These are phyloP conservation scores for Allium fistulosum DNA, from an alignment of 106 monocot species.

Conservation along the genomic window DNA sequence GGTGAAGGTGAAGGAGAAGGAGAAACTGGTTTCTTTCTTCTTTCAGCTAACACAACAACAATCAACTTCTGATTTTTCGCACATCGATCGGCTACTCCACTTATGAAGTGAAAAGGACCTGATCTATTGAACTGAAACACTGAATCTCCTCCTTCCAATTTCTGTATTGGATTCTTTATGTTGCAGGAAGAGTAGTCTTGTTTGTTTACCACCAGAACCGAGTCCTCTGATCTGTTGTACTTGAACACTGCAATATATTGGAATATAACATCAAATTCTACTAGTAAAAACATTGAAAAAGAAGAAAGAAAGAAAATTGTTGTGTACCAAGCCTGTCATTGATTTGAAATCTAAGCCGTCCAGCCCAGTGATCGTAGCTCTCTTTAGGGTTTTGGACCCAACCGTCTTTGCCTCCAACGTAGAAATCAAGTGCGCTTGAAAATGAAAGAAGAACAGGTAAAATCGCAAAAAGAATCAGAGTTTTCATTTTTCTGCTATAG, in stretches of 20 bases:
- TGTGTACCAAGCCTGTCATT: slow-evolving; percentile 46
- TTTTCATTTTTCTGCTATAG: too few relatives aligned
- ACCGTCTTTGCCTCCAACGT: slow-evolving; percentile 44
- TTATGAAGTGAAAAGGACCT: slow-evolving; percentile 65
- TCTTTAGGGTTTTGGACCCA: slow-evolving; percentile 41
- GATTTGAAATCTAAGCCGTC: slow-evolving; percentile 38
- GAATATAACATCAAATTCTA: too few relatives aligned
- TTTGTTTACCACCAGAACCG: slow-evolving; percentile 58
- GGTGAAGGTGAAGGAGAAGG: background rate
- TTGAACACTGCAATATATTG: slow-evolving; percentile 44
- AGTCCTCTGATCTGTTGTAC: slow-evolving; percentile 52
- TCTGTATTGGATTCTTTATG: slow-evolving; percentile 30
- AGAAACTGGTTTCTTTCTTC: background rate
- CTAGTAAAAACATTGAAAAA: background rate
- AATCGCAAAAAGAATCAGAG: too few relatives aligned
- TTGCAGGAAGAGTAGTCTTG: slow-evolving; percentile 46
- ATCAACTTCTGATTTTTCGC: slow-evolving; percentile 49
- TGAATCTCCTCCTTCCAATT: slow-evolving; percentile 30
- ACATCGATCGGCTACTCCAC: slow-evolving; percentile 42
- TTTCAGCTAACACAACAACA: slow-evolving; percentile 40
- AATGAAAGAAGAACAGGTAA: background rate
- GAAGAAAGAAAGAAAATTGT: background rate
- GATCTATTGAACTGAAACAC: slow-evolving; percentile 36
- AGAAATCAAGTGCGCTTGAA: slow-evolving; percentile 24
- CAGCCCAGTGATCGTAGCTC: slow-evolving; percentile 34